Evolutionary conservation across 768 basidiomycete genomes (phyloP), one percentile per base, ranked within the genome.

Genomic region (Mycena kentingensis): DNA sequence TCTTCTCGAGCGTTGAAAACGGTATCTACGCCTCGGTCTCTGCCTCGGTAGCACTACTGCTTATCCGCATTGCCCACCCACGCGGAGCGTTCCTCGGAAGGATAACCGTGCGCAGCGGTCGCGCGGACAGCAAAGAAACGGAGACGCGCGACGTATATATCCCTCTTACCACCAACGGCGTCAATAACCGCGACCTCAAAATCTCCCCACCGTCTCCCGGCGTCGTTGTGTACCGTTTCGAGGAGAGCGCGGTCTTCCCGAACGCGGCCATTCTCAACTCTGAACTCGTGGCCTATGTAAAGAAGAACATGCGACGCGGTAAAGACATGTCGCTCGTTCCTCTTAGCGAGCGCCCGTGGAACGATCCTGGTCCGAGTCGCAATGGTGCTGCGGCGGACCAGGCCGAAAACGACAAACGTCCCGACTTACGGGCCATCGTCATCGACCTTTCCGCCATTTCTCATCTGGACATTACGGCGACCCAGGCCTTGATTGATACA

Each of bases 1-100:
- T 99, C 41, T 98, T 98, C 76, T 85, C 90, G n/a, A 82, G 84
- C 19, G 95, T 98, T 61, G 97, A 98, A 70, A 78, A 93, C 50
- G 95, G 95, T 21, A 92, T 94, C 62, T 94, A 94, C 68, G 82
- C 85, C 46, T 92, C 94, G 11, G 85, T 98, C 60, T 70, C 73
- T n/a, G 77, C 88, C 2, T 96, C 94, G 0, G 68, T 84, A 19
- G 88, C 76, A 4, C 81, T 98, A 13, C 80, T 98, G 13, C 78
- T 98, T 49, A 70, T 95, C 65, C 88, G 95, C 42, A 67, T 98
- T 53, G 94, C 95, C 24, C 84, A 86, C 59, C 93, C 97, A 18
- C 84, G 90, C 24, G 93, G 92, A 8, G 76, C 86, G 35, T 98
- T 98, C 85, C 80, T 99, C 1, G 97, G 97, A 7, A 88, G 84